A percentile compares a stretch with the other conserved stretches of the same genome.
Evolutionary conservation across 2,329 filamentous ascomycete genomes (phyloP).

Genomic region (Hypoxylon sp.): DNA sequence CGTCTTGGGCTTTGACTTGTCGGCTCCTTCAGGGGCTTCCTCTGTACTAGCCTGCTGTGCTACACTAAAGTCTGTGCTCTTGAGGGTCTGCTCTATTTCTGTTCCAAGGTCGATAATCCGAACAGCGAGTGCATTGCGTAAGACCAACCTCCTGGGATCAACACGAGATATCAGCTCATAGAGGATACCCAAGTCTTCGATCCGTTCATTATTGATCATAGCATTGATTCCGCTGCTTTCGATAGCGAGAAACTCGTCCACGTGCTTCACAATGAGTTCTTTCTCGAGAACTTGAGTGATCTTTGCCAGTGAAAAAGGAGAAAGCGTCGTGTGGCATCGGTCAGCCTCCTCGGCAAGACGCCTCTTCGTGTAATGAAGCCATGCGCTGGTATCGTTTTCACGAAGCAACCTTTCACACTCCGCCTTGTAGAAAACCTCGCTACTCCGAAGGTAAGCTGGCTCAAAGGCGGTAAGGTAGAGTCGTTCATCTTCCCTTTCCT

Average conservation of each 20-base stretch:
- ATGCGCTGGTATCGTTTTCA: conserved; percentile 82
- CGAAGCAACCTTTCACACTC: conserved; percentile 82
- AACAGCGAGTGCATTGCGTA: conserved; percentile 77
- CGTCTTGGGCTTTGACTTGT: conserved; percentile 62
- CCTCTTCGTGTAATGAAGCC: conserved; percentile 79
- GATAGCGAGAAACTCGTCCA: conserved; percentile 84
- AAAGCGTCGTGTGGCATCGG: conserved; percentile 85
- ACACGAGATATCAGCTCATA: conserved; percentile 84
- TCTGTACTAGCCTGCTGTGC: conserved; percentile 50
- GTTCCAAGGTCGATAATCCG: conserved; percentile 83
- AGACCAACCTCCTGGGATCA: conserved; percentile 76
- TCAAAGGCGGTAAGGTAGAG: conserved; percentile 89
- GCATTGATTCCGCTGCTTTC: conserved; percentile 84
- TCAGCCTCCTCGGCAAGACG: conserved; percentile 84
- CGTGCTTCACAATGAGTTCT: conserved; percentile 80
- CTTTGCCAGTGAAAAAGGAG: conserved; percentile 76
- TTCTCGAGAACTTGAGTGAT: conserved; percentile 83
- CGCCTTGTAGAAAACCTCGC: conserved; percentile 76
- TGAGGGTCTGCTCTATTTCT: conserved; percentile 80
- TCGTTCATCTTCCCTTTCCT: conserved; percentile 81
- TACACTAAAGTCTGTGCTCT: conserved; percentile 66
- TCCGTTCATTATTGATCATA: conserved; percentile 92
- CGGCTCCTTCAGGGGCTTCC: conserved; percentile 61
- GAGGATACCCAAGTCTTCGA: conserved; percentile 81
- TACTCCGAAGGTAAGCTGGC: conserved; percentile 77